These are phyloP conservation scores for Triticum aestivum DNA, from an alignment of 176 grass and related monocot genomes.

Conservation along the genomic window DNA sequence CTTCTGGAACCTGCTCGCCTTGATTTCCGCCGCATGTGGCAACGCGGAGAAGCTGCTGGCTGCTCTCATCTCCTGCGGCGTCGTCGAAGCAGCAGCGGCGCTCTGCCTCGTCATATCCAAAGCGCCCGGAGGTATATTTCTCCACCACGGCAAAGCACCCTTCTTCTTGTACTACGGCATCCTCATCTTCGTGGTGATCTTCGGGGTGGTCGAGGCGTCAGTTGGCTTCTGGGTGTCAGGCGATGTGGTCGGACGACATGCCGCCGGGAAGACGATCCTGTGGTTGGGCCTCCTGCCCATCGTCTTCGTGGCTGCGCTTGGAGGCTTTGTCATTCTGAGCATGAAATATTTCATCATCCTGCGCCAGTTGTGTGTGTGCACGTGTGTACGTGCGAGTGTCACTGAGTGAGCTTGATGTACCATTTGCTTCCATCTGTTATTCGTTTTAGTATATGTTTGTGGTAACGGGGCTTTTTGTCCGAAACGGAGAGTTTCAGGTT, in stretches of 20 bases:
- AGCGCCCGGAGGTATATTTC: not conserved
- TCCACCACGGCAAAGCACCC: not conserved
- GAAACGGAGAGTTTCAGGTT: no score
- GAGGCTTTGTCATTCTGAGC: not conserved
- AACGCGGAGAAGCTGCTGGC: not conserved
- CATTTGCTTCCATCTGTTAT: no score
- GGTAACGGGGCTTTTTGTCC: no score
- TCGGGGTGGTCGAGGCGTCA: conserved; percentile 1
- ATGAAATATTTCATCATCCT: no score
- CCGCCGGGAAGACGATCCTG: not conserved
- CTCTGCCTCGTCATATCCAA: conserved; percentile 7
- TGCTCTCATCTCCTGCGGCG: not conserved
- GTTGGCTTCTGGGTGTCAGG: not conserved
- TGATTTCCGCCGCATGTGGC: not conserved
- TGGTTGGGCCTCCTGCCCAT: not conserved
- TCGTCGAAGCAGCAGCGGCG: not conserved
- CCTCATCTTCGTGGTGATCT: not conserved
- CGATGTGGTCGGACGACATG: not conserved
- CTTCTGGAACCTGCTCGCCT: not conserved
- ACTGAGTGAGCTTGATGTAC: no score
- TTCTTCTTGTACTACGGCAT: conserved; percentile 12
- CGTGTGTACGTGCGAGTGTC: no score
- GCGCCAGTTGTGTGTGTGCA: no score
- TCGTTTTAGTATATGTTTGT: no score
- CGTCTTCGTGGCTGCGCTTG: not conserved